Evolutionary conservation across 2,329 filamentous ascomycete genomes (phyloP).

Genomic region (Cadophora luteo-olivacea): DNA sequence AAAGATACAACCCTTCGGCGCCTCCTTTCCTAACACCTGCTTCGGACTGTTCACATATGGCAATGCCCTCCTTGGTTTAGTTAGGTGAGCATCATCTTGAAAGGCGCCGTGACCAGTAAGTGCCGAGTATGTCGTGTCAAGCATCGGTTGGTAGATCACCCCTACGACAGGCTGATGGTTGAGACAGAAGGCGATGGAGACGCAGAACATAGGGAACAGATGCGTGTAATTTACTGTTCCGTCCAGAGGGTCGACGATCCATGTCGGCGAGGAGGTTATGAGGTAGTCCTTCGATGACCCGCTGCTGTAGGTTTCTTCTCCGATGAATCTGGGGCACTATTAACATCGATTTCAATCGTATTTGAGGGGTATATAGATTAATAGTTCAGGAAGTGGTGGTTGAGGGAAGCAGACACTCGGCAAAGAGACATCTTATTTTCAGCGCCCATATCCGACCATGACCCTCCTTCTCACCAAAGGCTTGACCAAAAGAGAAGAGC

Average conservation of each 20-base stretch:
- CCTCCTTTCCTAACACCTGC: conserved; percentile 66
- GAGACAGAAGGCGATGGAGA: conserved; percentile 74
- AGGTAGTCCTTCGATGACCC: conserved; percentile 72
- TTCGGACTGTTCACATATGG: conserved; percentile 68
- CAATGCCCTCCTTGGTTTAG: conserved; percentile 61
- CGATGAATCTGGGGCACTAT: conserved; percentile 64
- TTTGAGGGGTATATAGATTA: conserved; percentile 7
- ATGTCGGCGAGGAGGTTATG: conserved; percentile 68
- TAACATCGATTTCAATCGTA: not conserved
- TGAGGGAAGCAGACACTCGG: not conserved
- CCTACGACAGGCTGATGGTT: conserved; percentile 67
- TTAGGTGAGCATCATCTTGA: conserved; percentile 35
- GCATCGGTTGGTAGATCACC: conserved; percentile 74
- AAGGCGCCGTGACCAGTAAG: conserved; percentile 71
- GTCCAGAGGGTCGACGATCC: conserved; percentile 80
- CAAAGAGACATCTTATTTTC: not conserved
- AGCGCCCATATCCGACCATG: not conserved
- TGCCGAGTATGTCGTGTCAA: conserved; percentile 72
- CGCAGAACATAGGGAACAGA: conserved; percentile 81
- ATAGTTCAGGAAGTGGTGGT: not conserved
- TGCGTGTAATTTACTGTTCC: conserved; percentile 84
- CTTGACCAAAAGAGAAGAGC: not conserved
- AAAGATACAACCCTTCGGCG: conserved; percentile 74
- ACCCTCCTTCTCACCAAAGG: not conserved
- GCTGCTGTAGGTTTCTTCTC: conserved; percentile 78